A percentile compares a stretch with the other conserved stretches of the same genome.
phyloP scores from a whole-genome alignment of 2,329 filamentous ascomycete species.

The Diplocarpon rosae region DNA sequence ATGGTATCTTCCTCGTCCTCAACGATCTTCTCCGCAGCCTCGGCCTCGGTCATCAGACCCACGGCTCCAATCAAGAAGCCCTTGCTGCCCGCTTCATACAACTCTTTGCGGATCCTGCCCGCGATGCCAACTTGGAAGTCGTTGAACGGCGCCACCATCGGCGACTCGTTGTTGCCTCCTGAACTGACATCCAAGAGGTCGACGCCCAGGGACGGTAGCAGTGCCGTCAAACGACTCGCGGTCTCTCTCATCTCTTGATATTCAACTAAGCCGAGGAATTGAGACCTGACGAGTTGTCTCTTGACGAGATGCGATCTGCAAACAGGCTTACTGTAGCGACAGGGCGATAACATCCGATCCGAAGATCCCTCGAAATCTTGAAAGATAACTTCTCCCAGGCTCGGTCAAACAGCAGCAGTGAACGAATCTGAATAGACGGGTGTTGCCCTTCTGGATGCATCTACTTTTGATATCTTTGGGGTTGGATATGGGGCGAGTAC shows the following conservation, averaged over 20 bases:
- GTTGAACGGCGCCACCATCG: constrained; percentile 37
- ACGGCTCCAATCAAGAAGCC: constrained; percentile 63
- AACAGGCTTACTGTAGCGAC: too few relatives aligned
- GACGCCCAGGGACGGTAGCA: constrained; percentile 62
- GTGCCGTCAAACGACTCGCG: constrained; percentile 50
- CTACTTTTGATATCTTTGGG: too few relatives aligned
- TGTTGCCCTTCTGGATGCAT: too few relatives aligned
- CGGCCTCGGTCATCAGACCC: constrained; percentile 59
- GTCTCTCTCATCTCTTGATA: constrained; percentile 23
- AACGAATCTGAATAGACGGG: too few relatives aligned
- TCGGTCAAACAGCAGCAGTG: too few relatives aligned
- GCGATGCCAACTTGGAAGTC: constrained; percentile 69
- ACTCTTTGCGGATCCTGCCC: constrained; percentile 55
- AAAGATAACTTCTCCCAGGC: too few relatives aligned
- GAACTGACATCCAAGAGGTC: constrained; percentile 77
- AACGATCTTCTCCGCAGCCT: constrained; percentile 46
- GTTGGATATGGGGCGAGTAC: too few relatives aligned
- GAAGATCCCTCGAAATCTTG: too few relatives aligned
- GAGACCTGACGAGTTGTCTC: too few relatives aligned
- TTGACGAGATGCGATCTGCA: too few relatives aligned
- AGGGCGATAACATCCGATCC: too few relatives aligned
- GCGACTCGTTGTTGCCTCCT: constrained; percentile 55
- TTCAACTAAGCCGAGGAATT: too few relatives aligned
- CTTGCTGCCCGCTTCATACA: constrained; percentile 36
- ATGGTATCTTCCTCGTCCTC: constrained; percentile 6